Percentiles rank a stretch among this genome's conserved stretches.
Evolutionary conservation across 179 eudicot species (phyloP).

Genomic region (Dionaea muscipula): DNA sequence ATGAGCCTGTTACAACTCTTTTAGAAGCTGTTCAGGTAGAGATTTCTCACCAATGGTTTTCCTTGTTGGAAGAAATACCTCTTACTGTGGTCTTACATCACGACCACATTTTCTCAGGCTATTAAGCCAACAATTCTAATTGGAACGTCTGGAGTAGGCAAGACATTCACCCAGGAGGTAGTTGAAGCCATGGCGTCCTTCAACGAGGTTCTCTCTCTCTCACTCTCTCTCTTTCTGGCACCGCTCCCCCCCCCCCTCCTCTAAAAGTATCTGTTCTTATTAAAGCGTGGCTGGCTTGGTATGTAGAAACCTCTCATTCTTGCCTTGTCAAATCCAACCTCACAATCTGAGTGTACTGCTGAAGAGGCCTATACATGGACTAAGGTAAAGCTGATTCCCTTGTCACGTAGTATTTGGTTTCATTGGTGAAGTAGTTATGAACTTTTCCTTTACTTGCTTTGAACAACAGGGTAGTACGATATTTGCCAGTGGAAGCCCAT

Average conservation of each 20-base stretch:
- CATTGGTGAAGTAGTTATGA: background rate
- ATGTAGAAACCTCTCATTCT: conserved; percentile 11
- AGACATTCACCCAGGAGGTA: conserved; percentile 39
- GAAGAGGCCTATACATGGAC: conserved; percentile 13
- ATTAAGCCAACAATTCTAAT: conserved; percentile 44
- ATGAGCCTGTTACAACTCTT: conserved; percentile 30
- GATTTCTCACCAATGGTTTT: background rate
- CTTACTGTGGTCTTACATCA: background rate
- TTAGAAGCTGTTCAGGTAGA: conserved; percentile 42
- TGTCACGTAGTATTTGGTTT: background rate
- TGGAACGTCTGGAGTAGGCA: conserved; percentile 48
- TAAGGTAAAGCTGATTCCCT: background rate
- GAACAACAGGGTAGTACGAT: conserved; percentile 52
- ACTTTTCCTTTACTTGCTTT: background rate
- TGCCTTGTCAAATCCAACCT: conserved; percentile 15
- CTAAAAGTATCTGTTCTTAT: background rate
- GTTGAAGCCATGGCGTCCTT: conserved; percentile 42
- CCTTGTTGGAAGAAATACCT: background rate
- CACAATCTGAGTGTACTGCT: conserved; percentile 16
- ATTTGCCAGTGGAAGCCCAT: conserved; percentile 87
- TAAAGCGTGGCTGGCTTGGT: background rate
- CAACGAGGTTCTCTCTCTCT: conserved; percentile 21
- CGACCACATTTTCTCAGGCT: conserved; percentile 17
- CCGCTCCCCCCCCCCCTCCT: no score
- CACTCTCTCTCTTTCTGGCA: background rate